phyloP scores from a whole-genome alignment of 2,329 filamentous ascomycete species.

The Mycogone perniciosa region DNA sequence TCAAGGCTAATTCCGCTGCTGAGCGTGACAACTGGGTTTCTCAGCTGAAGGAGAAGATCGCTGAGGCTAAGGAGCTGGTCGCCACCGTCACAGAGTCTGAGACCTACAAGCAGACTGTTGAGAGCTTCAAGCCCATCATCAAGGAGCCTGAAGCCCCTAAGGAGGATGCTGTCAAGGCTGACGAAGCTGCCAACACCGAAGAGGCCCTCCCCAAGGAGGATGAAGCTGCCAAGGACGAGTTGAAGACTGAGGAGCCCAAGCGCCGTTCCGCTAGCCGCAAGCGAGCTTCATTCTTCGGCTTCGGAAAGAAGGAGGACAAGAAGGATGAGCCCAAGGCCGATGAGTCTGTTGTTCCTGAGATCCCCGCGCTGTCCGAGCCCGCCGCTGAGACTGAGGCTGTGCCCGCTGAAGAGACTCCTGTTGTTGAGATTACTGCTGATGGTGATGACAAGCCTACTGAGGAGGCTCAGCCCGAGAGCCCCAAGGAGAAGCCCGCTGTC shows the following conservation, averaged over 20 bases:
- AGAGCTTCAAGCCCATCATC: slow-evolving; percentile 54
- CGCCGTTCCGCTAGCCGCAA: slow-evolving; percentile 59
- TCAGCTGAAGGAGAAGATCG: slow-evolving; percentile 73
- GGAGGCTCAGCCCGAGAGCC: slow-evolving; percentile 37
- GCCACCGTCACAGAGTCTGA: slow-evolving; percentile 69
- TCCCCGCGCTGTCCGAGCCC: slow-evolving; percentile 32
- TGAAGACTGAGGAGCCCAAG: slow-evolving; percentile 51
- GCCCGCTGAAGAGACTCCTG: slow-evolving; percentile 30
- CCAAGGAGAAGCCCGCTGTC: slow-evolving; percentile 44
- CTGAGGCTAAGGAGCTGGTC: slow-evolving; percentile 77
- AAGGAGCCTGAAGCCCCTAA: slow-evolving; percentile 16
- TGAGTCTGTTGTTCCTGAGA: slow-evolving; percentile 27
- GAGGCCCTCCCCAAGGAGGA: slow-evolving; percentile 31
- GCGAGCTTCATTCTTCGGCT: slow-evolving; percentile 58
- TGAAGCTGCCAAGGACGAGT: slow-evolving; percentile 37
- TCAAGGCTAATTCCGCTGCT: slow-evolving; percentile 68
- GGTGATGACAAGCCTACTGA: slow-evolving; percentile 25
- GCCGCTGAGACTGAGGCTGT: slow-evolving; percentile 27
- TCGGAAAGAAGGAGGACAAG: slow-evolving; percentile 50
- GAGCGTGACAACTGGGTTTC: slow-evolving; percentile 92
- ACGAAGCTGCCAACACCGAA: slow-evolving; percentile 33
- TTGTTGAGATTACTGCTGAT: slow-evolving; percentile 31
- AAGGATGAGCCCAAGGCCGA: slow-evolving; percentile 30
- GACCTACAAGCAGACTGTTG: slow-evolving; percentile 79
- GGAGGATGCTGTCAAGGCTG: slow-evolving; percentile 26